Evolutionary conservation across 2,329 filamentous ascomycete genomes (phyloP).

Genomic region (Nannizziopsis barbatae): DNA sequence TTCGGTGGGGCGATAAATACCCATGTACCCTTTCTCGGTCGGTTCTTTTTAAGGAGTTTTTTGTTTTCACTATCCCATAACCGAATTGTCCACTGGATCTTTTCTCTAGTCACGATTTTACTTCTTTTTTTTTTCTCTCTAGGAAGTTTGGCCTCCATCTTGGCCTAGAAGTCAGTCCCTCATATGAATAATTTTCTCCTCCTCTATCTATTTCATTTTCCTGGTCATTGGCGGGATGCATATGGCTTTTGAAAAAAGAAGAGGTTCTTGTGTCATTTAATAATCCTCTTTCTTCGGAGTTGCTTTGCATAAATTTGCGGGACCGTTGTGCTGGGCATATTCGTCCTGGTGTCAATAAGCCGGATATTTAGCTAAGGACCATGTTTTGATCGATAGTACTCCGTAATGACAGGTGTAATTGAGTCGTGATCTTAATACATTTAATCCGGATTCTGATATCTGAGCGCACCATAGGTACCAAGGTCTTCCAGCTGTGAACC

Average conservation of each 20-base stretch:
- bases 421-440: too few relatives aligned
- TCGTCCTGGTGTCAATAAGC: too few relatives aligned
- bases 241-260: background rate
- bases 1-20: conserved; percentile 10
- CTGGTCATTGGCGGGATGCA: background rate
- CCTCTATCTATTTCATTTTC: background rate
- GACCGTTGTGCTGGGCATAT: too few relatives aligned
- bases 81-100: background rate
- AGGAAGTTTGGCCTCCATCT: background rate
- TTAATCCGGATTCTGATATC: too few relatives aligned
- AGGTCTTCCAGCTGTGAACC: too few relatives aligned
- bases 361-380: too few relatives aligned
- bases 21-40: conserved; percentile 6
- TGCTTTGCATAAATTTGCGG: background rate
- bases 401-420: too few relatives aligned
- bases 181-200: background rate
- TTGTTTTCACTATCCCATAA: background rate
- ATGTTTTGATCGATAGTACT: too few relatives aligned
- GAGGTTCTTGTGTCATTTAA: background rate
- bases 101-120: background rate
- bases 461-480: too few relatives aligned
- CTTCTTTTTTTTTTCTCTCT: background rate
- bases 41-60: conserved; percentile 2
- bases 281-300: background rate
- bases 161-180: conserved; percentile 4